phyloP scores from a whole-genome alignment of 192 early-diverging fungal genomes.

The Linnemannia hyalina region DNA sequence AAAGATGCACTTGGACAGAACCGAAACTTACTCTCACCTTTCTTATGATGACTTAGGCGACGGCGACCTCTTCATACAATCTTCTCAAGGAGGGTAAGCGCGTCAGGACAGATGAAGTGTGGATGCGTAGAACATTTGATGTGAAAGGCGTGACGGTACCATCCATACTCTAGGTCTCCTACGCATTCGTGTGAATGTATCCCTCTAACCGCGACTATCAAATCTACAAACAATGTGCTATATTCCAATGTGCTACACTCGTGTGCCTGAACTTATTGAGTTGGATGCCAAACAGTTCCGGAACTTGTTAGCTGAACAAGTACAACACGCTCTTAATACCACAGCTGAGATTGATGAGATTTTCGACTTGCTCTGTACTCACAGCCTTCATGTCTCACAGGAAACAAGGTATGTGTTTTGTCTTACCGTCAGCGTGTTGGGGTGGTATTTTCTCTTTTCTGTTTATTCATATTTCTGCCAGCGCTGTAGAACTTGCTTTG shows the following conservation, averaged over 20 bases:
- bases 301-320: neutral
- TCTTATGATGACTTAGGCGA: constrained; percentile 13
- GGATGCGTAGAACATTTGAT: constrained; percentile 20
- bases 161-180: neutral
- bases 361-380: neutral
- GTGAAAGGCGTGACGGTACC: constrained; percentile 17
- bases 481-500: too few species aligned
- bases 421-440: too few species aligned
- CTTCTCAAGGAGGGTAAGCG: neutral
- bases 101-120: constrained; percentile 1
- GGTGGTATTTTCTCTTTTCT: too few species aligned
- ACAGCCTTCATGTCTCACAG: neutral
- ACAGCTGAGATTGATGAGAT: too few species aligned
- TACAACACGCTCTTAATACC: neutral
- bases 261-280: neutral
- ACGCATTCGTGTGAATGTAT: neutral
- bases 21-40: constrained; percentile 3
- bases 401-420: too few species aligned
- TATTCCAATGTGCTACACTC: too few species aligned
- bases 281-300: neutral
- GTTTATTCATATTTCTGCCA: too few species aligned
- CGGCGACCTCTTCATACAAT: constrained; percentile 5
- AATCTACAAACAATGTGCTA: neutral
- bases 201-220: neutral
- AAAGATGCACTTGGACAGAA: neutral